phyloP scores from a whole-genome alignment of 1,284 basidiomycete genomes.

The Hortiboletus rubellus region DNA sequence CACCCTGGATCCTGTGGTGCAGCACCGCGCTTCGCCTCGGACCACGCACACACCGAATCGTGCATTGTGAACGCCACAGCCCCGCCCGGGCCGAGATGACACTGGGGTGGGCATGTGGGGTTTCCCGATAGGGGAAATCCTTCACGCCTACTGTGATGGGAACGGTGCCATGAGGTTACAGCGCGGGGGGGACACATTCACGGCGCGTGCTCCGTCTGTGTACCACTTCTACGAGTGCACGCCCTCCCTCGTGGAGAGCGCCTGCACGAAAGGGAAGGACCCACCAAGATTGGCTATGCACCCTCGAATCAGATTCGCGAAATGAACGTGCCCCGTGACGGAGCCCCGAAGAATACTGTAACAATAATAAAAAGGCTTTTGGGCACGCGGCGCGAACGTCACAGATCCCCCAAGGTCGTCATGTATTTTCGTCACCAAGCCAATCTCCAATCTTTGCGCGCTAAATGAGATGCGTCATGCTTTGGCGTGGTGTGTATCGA shows the following conservation, averaged over 20 bases:
- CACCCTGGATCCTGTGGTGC: background rate
- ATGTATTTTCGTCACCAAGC: conserved; percentile 4
- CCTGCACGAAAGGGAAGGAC: background rate
- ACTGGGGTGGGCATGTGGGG: conserved; percentile 1
- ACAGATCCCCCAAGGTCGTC: conserved; percentile 2
- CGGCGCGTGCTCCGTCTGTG: conserved; percentile 4
- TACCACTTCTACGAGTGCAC: background rate
- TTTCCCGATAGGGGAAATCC: background rate
- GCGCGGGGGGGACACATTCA: conserved; percentile 13
- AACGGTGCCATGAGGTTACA: conserved; percentile 24
- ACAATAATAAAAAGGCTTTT: background rate
- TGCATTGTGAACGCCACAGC: conserved; percentile 7
- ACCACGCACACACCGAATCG: conserved; percentile 4
- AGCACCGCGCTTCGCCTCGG: conserved; percentile 16
- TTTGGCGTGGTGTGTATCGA: conserved; percentile 18
- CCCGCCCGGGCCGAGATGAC: background rate
- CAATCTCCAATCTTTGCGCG: conserved; percentile 16
- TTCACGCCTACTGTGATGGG: conserved; percentile 4
- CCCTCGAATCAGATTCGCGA: conserved; percentile 29
- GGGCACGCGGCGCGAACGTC: conserved; percentile 23
- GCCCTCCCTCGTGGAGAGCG: conserved; percentile 7
- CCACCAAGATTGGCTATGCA: conserved; percentile 25
- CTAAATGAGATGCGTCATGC: conserved; percentile 23
- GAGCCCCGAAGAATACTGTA: background rate
- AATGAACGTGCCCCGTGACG: conserved; percentile 15